Evolutionary conservation across 176 grass and related monocot genomes (phyloP), one percentile per base, ranked within the genome.

Genomic region (Puya raimondii): DNA sequence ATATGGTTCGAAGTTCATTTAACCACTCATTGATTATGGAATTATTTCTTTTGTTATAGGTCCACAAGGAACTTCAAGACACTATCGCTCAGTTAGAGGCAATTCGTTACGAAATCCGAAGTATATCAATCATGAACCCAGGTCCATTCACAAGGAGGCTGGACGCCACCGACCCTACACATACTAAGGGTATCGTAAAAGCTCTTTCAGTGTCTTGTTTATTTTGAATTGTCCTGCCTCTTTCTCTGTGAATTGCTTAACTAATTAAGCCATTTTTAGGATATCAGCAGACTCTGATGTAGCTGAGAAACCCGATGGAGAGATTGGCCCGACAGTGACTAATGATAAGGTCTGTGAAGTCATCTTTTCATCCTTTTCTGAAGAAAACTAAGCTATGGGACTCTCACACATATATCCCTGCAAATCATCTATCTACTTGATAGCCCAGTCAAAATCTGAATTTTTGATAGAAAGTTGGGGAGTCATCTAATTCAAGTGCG

Each of bases 101-200:
- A 10, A 96, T 96, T 77, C 83, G 89, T 64, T 86, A 96, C 85
- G 93, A 92, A 86, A 88, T 92, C 23, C 76, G 91, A 79, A 96
- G 80, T 70, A 69, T 87, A 65, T 92, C 86, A 18, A 81, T 85
- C 74, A 77, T 96, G 23, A 83, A 86, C 66, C 89, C 86, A 69
- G 84, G 65, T 18, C 84, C 88, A 29, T 85, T 85, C 16, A 76
- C 63, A 12, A 74, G 83, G 17, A 68, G 72, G 26, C 56, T 85
- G 53, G 83, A 85, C 67, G 56, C 67, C 61, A 26, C 16, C 10
- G 77, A 76, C 15, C 78, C 72, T 63, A 33, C 53, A 65, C 14
- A 64, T 53, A 66, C 26, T 54, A 76, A 61, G 74, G 72, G 71
- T 74, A 74, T 11, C 50, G 49, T 9, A 64, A 54, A 48, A 29